Conservation (phyloP, 1,284 basidiomycete genomes). For the Ustilago vetiveriae region DNA sequence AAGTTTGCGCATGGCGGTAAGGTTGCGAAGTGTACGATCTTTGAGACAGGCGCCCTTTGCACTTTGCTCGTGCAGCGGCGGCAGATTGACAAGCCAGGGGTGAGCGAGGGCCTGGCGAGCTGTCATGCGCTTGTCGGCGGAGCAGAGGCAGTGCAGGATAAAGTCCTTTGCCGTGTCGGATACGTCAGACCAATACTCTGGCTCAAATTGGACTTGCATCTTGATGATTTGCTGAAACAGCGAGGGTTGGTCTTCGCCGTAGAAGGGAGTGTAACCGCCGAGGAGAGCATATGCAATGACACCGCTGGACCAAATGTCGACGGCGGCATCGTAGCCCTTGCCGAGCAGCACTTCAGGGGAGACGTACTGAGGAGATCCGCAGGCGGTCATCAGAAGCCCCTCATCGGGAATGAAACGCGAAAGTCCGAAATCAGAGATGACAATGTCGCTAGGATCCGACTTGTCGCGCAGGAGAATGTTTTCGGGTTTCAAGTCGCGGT, state of each 20-base stretch:
- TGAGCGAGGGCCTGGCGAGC: constrained; percentile 60
- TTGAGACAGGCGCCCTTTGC: constrained; percentile 58
- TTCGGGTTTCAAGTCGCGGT: constrained; percentile 66
- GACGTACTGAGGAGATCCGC: constrained; percentile 65
- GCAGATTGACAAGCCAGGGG: constrained; percentile 61
- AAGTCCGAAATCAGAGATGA: constrained; percentile 66
- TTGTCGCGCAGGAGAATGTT: constrained; percentile 63
- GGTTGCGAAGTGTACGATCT: constrained; percentile 50
- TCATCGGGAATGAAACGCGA: constrained; percentile 63
- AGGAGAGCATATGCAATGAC: constrained; percentile 66
- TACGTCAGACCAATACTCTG: constrained; percentile 63
- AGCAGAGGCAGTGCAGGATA: constrained; percentile 61
- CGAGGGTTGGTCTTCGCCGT: constrained; percentile 58
- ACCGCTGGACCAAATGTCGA: constrained; percentile 65
- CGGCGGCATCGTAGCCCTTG: constrained; percentile 59
- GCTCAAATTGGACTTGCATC: constrained; percentile 62
- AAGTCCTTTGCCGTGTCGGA: constrained; percentile 64
- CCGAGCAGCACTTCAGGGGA: constrained; percentile 66
- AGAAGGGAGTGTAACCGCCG: constrained; percentile 66
- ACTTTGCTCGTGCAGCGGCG: constrained; percentile 50
- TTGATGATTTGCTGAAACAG: constrained; percentile 64
- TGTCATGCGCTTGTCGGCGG: constrained; percentile 58
- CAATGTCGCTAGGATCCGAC: constrained; percentile 54
- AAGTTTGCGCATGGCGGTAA: constrained; percentile 55
- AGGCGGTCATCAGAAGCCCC: constrained; percentile 63